phyloP scores from a whole-genome alignment of 106 monocot genomes.

The Gastrodia elata region DNA sequence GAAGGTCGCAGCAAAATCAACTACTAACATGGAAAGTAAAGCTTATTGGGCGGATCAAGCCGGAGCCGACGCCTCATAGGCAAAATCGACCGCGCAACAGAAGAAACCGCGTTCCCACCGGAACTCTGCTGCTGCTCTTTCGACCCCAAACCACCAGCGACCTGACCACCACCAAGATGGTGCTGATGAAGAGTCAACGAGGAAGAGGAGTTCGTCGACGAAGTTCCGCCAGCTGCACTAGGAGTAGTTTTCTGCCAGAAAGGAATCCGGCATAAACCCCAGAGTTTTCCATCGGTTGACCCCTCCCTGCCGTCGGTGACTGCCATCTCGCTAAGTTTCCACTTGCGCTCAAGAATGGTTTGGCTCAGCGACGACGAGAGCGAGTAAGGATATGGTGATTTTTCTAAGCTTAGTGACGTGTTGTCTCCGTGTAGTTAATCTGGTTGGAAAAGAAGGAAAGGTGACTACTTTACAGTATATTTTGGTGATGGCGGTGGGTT shows the following conservation, averaged over 20 bases:
- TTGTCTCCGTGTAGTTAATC: neutral
- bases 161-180: neutral
- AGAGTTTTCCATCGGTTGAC: conserved; percentile 5
- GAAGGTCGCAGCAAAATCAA: neutral
- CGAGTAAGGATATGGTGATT: neutral
- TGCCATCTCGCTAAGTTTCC: neutral
- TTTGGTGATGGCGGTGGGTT: neutral
- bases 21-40: conserved; percentile 36
- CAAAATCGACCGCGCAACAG: conserved; percentile 20
- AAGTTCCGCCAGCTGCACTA: neutral
- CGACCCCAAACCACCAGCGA: neutral
- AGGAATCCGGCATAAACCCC: conserved; percentile 30
- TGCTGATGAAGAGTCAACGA: conserved; percentile 22
- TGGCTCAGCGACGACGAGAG: neutral
- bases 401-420: neutral
- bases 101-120: conserved; percentile 12
- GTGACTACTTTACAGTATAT: neutral
- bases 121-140: neutral
- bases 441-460: neutral
- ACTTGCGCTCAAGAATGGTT: neutral
- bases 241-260: conserved; percentile 10
- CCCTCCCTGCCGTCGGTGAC: neutral
- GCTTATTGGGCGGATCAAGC: conserved; percentile 27
- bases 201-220: neutral
- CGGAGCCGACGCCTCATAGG: conserved; percentile 19